Evolutionary conservation across 2,329 filamentous ascomycete genomes (phyloP).

Genomic region (Onygenales sp.): DNA sequence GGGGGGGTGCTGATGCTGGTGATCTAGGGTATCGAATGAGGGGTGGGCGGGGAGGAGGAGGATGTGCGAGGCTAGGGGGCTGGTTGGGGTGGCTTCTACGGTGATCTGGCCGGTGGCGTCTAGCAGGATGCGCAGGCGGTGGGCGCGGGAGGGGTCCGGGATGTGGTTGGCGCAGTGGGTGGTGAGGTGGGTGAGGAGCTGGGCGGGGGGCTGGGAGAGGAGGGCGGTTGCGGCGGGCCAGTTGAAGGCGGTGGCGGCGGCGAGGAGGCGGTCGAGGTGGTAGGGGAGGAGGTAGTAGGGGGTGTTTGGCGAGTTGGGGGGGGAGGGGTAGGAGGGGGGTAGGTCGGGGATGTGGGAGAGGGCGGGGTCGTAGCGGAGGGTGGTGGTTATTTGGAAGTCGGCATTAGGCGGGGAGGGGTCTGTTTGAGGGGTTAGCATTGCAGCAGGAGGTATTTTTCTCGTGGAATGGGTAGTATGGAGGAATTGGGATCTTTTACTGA

Average conservation of each 20-base stretch:
- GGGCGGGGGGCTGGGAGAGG: conserved; percentile 15
- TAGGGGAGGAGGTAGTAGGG: conserved; percentile 71
- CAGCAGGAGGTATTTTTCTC: too few relatives aligned
- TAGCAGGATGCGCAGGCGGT: conserved; percentile 29
- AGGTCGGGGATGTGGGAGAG: conserved; percentile 34
- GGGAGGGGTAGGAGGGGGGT: conserved; percentile 24
- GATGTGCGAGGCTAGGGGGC: conserved; percentile 14
- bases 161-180: conserved; percentile 22
- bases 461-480: too few relatives aligned
- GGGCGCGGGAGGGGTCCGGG: conserved; percentile 21
- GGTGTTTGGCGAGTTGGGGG: conserved; percentile 30
- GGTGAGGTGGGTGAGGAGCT: conserved; percentile 21
- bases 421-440: too few relatives aligned
- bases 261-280: conserved; percentile 70
- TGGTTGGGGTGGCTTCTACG: conserved; percentile 23
- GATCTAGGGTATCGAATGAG: conserved; percentile 8
- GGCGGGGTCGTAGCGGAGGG: conserved; percentile 59
- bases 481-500: too few relatives aligned
- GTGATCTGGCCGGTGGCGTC: conserved; percentile 20
- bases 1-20: conserved; percentile 6
- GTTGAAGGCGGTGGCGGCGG: conserved; percentile 41
- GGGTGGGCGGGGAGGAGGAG: conserved; percentile 9
- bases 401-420: conserved; percentile 3
- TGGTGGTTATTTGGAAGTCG: conserved; percentile 57
- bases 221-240: conserved; percentile 29